Evolutionary conservation across 176 grass and related monocot species (phyloP), one percentile per base, ranked within the genome.

Genomic region (Olyra latifolia): DNA sequence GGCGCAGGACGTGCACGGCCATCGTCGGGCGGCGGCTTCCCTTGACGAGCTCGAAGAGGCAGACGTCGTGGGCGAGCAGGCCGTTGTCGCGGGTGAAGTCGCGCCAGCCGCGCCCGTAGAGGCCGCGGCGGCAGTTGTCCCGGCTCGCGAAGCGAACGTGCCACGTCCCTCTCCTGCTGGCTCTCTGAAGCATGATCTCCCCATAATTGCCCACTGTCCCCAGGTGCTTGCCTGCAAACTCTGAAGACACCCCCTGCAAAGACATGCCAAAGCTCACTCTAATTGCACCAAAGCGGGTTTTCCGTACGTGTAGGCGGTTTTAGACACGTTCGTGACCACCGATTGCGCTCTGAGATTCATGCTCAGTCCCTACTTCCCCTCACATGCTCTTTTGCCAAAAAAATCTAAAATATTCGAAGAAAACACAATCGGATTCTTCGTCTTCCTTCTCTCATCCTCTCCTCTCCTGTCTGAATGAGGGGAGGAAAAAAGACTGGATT

Each of bases 1-100:
- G 72, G 40, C 86, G 57, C 11, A 88, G 67, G 67, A 83, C 40
- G 59, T 83, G 86, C 66, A 88, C 67, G n/a, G 49, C 42, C 58
- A 72, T 38, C 5, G 58, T 57, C 20, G n/a, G 56, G 8, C 25
- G 23, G 10, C 27, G 65, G 7, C 25, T 10, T 13, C n/a, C 58
- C 28, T 3, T 8, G 20, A 83, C 43, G 15, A 88, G 27, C 66
- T 83, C 80, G 29, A 83, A 88, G 49, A 88, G 28, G 40, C 86
- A 83, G 74, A 88, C n/a, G 74, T 83, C 73, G 28, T 72, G 73
- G 48, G 29, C 28, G 49, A 78, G n/a, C 66, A 88, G 16, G 58
- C 59, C 40, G 0, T 88, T 88, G 74, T 72, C 27, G 9, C 2
- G 28, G 66, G 60, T 49, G 58, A 88, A 88, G 58, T 45, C n/a